These are phyloP conservation scores for Trichoderma gamsii DNA, from an alignment of 495 filamentous ascomycete species.

Conservation along the genomic window DNA sequence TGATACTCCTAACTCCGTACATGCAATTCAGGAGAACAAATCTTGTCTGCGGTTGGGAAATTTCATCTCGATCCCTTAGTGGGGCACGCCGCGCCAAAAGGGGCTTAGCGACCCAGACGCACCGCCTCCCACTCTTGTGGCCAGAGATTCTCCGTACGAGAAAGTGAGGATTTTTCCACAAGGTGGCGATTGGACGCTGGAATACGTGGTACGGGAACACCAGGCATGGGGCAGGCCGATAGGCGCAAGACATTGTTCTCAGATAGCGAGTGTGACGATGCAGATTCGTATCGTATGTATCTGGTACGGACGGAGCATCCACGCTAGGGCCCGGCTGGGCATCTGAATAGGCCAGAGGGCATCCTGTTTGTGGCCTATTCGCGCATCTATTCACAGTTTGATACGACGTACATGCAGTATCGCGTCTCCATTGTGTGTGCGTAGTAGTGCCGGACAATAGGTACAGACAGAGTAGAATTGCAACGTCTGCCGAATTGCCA, in stretches of 20 bases:
- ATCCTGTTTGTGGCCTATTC: too few species aligned
- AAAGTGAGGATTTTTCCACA: neutral
- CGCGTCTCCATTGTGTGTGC: too few species aligned
- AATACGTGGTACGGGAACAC: neutral
- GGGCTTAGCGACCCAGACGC: neutral
- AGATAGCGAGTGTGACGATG: too few species aligned
- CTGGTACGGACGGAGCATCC: too few species aligned
- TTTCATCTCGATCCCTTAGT: conserved; percentile 14
- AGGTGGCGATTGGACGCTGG: neutral
- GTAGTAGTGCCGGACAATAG: neutral
- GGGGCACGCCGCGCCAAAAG: neutral
- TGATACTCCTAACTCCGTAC: conserved; percentile 14
- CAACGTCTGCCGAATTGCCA: neutral
- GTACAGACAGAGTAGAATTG: neutral
- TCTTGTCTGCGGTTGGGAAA: conserved; percentile 4
- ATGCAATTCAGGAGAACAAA: conserved; percentile 14
- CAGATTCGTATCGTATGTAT: too few species aligned
- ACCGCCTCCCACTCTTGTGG: neutral
- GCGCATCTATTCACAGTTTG: too few species aligned
- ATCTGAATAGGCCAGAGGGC: too few species aligned
- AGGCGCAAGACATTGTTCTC: too few species aligned
- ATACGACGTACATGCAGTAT: too few species aligned
- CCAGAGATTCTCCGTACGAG: neutral
- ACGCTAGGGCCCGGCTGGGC: too few species aligned
- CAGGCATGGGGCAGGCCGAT: too few species aligned